Base-by-base conservation (phyloP, 2,329 filamentous ascomycete genomes). In the Colletotrichum sojae region DNA sequence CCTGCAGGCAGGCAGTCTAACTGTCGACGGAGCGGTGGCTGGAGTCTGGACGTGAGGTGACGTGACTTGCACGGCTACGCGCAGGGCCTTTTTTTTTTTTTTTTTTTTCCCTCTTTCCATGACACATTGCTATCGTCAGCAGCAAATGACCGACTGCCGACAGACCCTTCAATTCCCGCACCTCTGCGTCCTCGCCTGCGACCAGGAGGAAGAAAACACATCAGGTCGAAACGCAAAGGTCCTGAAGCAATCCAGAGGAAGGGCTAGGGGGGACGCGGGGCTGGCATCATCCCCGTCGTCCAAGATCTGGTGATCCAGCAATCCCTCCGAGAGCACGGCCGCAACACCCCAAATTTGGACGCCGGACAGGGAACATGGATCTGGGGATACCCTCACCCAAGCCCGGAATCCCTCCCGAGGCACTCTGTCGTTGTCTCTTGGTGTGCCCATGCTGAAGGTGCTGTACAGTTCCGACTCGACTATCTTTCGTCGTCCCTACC, bases 381-480 rank as follows among this genome's bases (percentile, higher is more conserved):
- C 36, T 68, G 48, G 54, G 43, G 40, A 59, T 49, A 55, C 31
- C 60, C 54, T 64, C 60, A 64, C 39, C 25, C 31, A 15, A 46
- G 48, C 27, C 59, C 59, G 65, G 65, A 48, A 67, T 25, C 27
- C 31, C 48, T 63, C 36, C 52, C 59, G 58, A 63, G 59, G 56
- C 52, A 56, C n/a, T 31, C 40, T 60, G 3, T 31, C 13, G 6
- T 36, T 36, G 10, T 36, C 31, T 36, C 31, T 8, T 10, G 31
- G 31, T 10, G 31, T 8, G 6, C 31, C 8, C 31, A 36, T 36
- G 31, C 31, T 36, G 31, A 36, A 36, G 31, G 8, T 36, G 31
- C 9, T 1, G 10, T 12, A 36, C 31, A 36, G 31, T 36, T 36
- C 2, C 31, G 31, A 10, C 31, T 12, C 31, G 9, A 36, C 31